These are phyloP conservation scores for Starmerella bombi DNA, from an alignment of 805 yeast species.

Conservation along the genomic window DNA sequence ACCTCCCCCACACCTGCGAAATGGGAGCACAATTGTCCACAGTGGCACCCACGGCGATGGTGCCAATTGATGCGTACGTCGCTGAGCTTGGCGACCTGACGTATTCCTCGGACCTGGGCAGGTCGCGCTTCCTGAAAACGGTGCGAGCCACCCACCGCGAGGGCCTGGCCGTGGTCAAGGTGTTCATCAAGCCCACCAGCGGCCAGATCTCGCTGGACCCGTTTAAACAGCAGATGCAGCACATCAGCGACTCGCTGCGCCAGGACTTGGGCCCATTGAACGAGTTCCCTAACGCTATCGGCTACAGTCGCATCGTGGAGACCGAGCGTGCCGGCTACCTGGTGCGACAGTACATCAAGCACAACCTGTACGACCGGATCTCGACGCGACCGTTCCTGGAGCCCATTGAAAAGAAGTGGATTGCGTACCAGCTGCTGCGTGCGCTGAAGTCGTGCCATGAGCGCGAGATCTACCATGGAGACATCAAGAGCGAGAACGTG, in stretches of 20 bases:
- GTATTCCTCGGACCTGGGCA: constrained; percentile 57
- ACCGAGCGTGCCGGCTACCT: constrained; percentile 87
- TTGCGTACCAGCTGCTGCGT: constrained; percentile 64
- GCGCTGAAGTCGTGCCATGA: constrained; percentile 53
- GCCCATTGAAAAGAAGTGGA: constrained; percentile 68
- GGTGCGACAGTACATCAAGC: constrained; percentile 65
- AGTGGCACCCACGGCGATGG: constrained; percentile 80
- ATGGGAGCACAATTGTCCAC: constrained; percentile 87
- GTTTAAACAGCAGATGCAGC: constrained; percentile 8
- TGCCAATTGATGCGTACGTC: constrained; percentile 79
- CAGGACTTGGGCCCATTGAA: constrained; percentile 13
- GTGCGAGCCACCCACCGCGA: constrained; percentile 62
- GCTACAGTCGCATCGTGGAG: constrained; percentile 63
- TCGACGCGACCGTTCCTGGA: constrained; percentile 80
- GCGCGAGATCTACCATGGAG: constrained; percentile 64
- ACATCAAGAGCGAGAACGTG: constrained; percentile 80
- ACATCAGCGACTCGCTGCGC: constrained; percentile 18
- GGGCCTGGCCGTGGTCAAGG: constrained; percentile 65
- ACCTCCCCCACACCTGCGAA: background rate
- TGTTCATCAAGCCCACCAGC: constrained; percentile 59
- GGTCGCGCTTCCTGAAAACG: constrained; percentile 70
- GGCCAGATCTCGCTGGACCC: constrained; percentile 8
- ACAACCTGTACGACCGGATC: constrained; percentile 76
- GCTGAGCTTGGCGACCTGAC: constrained; percentile 66
- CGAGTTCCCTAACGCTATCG: constrained; percentile 42